Conservation (phyloP, 148 eudicot genomes). For the Tetragonia tetragonoides region DNA sequence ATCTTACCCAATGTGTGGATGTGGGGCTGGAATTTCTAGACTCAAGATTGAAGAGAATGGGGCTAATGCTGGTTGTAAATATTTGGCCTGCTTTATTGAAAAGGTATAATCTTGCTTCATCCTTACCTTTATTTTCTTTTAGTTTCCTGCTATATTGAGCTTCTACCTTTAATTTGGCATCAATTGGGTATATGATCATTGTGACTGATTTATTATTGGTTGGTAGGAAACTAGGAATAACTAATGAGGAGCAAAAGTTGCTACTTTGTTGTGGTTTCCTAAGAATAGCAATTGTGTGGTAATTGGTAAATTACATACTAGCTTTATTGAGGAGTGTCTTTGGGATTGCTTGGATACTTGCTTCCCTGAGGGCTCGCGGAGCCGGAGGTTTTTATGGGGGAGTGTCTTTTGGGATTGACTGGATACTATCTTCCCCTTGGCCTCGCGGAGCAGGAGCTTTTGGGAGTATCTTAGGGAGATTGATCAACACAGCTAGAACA, state of each 20-base stretch:
- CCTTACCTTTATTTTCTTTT: neutral
- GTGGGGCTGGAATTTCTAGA: slow-evolving; percentile 27
- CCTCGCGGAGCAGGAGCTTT: neutral
- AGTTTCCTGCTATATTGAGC: no score
- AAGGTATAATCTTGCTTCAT: slow-evolving; percentile 16
- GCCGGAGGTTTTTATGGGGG: neutral
- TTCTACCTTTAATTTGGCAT: neutral
- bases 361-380: neutral
- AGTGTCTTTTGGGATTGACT: no score
- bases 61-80: slow-evolving; percentile 6
- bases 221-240: no score
- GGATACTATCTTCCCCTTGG: neutral
- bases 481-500: no score
- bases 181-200: neutral
- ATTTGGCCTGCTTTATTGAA: slow-evolving; percentile 20
- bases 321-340: no score
- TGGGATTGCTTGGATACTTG: no score
- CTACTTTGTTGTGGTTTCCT: no score
- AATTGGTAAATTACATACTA: no score
- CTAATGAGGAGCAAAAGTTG: no score
- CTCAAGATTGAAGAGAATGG: slow-evolving; percentile 2
- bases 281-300: no score
- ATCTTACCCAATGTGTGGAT: slow-evolving; percentile 18
- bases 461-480: neutral
- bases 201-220: neutral